Evolutionary conservation across 495 filamentous ascomycete genomes (phyloP).

Genomic region (Penicillium odoratum): DNA sequence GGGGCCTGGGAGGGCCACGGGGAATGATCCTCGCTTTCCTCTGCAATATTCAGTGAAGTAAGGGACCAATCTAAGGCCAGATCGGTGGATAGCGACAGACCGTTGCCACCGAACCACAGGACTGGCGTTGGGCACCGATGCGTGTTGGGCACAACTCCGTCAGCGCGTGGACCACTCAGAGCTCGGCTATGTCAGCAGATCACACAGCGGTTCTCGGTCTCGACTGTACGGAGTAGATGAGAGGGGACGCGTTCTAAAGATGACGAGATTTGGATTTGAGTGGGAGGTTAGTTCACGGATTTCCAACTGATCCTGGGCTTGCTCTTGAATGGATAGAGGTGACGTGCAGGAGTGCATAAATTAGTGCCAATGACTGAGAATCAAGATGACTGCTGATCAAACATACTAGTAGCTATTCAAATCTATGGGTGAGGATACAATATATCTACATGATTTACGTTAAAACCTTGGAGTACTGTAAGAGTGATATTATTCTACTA

Average conservation of each 20-base stretch:
- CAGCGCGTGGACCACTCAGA: slow-evolving; percentile 21
- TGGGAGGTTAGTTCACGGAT: not conserved
- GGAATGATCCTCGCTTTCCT: slow-evolving; percentile 6
- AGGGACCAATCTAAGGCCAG: slow-evolving; percentile 19
- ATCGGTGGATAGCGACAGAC: slow-evolving; percentile 10
- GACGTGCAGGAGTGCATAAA: not conserved
- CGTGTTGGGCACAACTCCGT: slow-evolving; percentile 41
- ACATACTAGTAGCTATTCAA: not conserved
- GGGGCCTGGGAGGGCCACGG: not conserved
- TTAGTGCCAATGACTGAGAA: not conserved
- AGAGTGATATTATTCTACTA: not conserved
- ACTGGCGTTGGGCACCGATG: slow-evolving; percentile 46
- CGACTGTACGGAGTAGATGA: slow-evolving; percentile 2
- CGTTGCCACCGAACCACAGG: slow-evolving; percentile 25
- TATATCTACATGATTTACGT: not conserved
- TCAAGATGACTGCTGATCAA: not conserved
- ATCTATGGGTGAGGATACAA: not conserved
- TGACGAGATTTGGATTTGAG: slow-evolving; percentile 1
- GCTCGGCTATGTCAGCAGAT: slow-evolving; percentile 25
- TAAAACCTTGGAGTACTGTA: not conserved
- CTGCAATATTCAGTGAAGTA: slow-evolving; percentile 1
- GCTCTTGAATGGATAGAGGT: not conserved
- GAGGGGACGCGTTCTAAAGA: not conserved
- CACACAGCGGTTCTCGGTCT: slow-evolving; percentile 13
- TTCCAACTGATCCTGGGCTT: not conserved